These are phyloP conservation scores for Aspergillus ustus DNA, from an alignment of 2,329 filamentous ascomycete genomes.

Conservation along the genomic window DNA sequence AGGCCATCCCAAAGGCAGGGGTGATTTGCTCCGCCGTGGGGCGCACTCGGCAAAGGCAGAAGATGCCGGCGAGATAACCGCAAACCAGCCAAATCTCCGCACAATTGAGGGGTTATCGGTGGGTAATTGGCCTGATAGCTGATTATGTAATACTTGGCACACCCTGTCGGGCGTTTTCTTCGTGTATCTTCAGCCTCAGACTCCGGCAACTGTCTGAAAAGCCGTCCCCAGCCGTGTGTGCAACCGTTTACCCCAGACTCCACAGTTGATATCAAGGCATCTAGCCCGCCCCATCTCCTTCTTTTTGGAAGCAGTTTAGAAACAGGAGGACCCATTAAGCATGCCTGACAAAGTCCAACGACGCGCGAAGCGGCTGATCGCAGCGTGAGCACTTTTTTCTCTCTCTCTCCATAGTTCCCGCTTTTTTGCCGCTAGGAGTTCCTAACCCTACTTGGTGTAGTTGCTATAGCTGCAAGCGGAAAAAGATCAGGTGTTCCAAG, in stretches of 20 bases:
- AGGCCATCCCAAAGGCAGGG: background rate
- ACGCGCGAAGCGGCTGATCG: constrained; percentile 15
- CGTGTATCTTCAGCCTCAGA: background rate
- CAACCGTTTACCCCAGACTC: constrained; percentile 14
- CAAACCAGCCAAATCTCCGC: background rate
- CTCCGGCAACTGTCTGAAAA: background rate
- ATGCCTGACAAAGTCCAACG: constrained; percentile 7
- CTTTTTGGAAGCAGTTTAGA: background rate
- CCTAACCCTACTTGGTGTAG: constrained; percentile 4
- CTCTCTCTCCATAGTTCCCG: background rate
- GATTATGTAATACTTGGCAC: background rate
- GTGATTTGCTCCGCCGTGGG: background rate
- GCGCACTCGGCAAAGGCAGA: background rate
- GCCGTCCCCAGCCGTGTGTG: background rate
- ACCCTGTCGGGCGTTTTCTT: no score
- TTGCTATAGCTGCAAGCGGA: constrained; percentile 13
- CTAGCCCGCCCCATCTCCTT: background rate
- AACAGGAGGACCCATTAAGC: background rate
- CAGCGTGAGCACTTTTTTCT: constrained; percentile 13
- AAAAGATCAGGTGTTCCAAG: constrained; percentile 15
- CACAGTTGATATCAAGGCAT: constrained; percentile 5
- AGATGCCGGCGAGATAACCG: background rate
- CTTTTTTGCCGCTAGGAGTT: background rate
- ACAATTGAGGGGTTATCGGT: background rate
- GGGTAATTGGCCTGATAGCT: background rate